Conservation (phyloP, 2,329 filamentous ascomycete species). For the Trichoderma sp. region DNA sequence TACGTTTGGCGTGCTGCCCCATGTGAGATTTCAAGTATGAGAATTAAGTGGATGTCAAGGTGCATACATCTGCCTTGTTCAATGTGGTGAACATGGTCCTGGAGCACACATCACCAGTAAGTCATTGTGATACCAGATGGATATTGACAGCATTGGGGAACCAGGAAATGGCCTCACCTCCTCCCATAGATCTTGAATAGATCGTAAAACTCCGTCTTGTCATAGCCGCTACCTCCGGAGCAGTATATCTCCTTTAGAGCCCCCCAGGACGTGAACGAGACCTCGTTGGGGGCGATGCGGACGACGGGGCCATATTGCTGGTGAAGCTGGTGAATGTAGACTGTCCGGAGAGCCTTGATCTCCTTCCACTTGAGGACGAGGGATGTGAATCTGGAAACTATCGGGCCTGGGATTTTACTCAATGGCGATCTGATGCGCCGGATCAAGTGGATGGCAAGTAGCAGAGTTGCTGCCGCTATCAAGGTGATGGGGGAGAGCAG, state of each 20-base stretch:
- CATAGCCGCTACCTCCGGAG: constrained; percentile 59
- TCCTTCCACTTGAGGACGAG: constrained; percentile 55
- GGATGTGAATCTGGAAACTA: constrained; percentile 47
- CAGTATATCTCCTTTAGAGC: constrained; percentile 63
- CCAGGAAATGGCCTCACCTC: constrained; percentile 39
- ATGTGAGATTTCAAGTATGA: too few relatives aligned
- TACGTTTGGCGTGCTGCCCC: constrained; percentile 58
- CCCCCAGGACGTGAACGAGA: constrained; percentile 54
- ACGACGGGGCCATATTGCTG: constrained; percentile 54
- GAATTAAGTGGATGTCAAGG: too few relatives aligned
- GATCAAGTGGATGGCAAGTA: constrained; percentile 28
- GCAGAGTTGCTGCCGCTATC: constrained; percentile 24
- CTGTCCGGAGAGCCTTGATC: constrained; percentile 49
- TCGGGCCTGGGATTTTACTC: constrained; percentile 47
- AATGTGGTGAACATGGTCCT: constrained; percentile 61
- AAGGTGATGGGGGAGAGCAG: constrained; percentile 31
- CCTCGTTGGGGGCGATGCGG: constrained; percentile 55
- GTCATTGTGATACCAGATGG: neutral
- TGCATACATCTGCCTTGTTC: constrained; percentile 50
- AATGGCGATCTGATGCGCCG: constrained; percentile 34
- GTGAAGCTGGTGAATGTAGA: constrained; percentile 56
- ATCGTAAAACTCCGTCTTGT: constrained; percentile 63
- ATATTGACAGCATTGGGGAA: neutral
- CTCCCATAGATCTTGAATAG: constrained; percentile 57
- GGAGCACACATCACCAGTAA: neutral